Evolutionary conservation across 2,329 filamentous ascomycete species (phyloP).

Genomic region (Pseudogymnoascus sp.): DNA sequence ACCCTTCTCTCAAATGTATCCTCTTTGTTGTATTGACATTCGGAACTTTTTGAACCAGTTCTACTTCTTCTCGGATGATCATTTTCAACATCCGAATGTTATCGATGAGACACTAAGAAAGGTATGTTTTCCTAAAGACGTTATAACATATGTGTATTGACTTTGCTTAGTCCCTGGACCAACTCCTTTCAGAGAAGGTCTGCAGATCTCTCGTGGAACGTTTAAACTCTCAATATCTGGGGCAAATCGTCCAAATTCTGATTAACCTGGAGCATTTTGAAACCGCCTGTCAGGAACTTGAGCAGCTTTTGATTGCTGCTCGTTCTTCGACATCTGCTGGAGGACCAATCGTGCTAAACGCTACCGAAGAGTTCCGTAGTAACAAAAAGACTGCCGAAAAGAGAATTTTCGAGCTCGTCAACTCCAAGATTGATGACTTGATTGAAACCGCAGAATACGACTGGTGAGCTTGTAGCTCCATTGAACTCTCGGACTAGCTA

Average conservation of each 20-base stretch:
- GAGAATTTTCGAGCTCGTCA: slow-evolving; percentile 95
- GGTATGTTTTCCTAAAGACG: slow-evolving; percentile 34
- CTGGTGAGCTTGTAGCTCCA: slow-evolving; percentile 51
- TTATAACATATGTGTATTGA: neutral
- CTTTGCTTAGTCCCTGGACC: slow-evolving; percentile 65
- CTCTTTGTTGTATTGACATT: slow-evolving; percentile 95
- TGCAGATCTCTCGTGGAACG: slow-evolving; percentile 84
- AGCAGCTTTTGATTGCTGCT: slow-evolving; percentile 75
- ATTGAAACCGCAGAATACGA: slow-evolving; percentile 97
- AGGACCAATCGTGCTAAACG: slow-evolving; percentile 68
- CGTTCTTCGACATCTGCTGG: slow-evolving; percentile 74
- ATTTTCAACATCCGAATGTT: slow-evolving; percentile 81
- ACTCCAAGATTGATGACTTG: slow-evolving; percentile 96
- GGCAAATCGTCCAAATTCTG: slow-evolving; percentile 95
- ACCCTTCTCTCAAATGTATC: slow-evolving; percentile 98
- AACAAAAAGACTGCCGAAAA: slow-evolving; percentile 97
- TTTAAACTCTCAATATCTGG: slow-evolving; percentile 84
- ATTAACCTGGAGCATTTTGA: slow-evolving; percentile 98
- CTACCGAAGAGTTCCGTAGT: slow-evolving; percentile 76
- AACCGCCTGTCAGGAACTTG: slow-evolving; percentile 80
- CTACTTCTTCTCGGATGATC: slow-evolving; percentile 93
- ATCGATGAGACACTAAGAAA: slow-evolving; percentile 87
- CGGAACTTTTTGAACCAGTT: slow-evolving; percentile 97
- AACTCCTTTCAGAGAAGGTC: slow-evolving; percentile 86
- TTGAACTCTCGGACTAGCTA: slow-evolving; percentile 3